These are phyloP conservation scores for Coccomyxa sp. DNA, from an alignment of 139 green algal genomes.

Conservation along the genomic window DNA sequence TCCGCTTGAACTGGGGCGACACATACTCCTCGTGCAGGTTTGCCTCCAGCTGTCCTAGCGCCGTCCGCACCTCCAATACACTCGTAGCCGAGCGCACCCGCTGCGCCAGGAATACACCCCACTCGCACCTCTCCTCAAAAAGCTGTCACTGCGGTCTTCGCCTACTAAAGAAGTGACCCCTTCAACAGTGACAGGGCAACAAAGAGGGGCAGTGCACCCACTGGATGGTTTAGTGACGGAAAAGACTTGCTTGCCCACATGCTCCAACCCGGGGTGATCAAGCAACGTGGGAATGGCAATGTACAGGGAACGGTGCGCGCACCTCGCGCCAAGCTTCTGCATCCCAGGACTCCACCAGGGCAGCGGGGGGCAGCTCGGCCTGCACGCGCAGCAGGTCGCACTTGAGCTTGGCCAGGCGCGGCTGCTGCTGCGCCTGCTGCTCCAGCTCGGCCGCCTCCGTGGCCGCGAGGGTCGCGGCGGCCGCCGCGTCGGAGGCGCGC, in stretches of 20 bases:
- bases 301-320: too few species aligned
- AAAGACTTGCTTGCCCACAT: too few species aligned
- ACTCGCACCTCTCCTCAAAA: slow-evolving; percentile 10
- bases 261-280: too few species aligned
- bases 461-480: background rate
- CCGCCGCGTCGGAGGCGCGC: background rate
- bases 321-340: background rate
- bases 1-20: slow-evolving; percentile 23
- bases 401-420: slow-evolving; percentile 30
- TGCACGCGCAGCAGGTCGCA: slow-evolving; percentile 38
- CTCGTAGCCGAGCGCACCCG: slow-evolving; percentile 29
- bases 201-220: background rate
- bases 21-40: slow-evolving; percentile 27
- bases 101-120: background rate
- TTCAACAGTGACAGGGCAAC: background rate
- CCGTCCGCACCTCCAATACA: slow-evolving; percentile 31
- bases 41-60: slow-evolving; percentile 54
- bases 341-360: slow-evolving; percentile 3
- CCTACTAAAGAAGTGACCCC: background rate
- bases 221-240: too few species aligned
- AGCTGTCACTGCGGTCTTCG: background rate
- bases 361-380: slow-evolving; percentile 17
- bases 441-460: background rate
- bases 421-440: background rate
- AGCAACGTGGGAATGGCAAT: too few species aligned